Base-by-base conservation (phyloP, 352 stramenopile species). In the Pythium monospermum region DNA sequence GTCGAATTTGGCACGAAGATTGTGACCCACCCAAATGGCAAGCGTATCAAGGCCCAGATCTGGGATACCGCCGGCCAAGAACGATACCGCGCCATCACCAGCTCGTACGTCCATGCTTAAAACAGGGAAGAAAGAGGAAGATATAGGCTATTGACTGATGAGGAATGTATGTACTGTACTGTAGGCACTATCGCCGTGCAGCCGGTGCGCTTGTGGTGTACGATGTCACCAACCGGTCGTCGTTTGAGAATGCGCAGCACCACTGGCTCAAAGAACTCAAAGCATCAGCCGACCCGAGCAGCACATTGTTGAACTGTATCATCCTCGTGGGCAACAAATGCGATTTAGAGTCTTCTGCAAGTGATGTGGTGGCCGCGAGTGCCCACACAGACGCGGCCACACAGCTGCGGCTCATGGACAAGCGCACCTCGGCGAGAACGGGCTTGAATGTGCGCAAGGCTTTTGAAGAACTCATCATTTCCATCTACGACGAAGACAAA, bases 1-100 rank as follows among this genome's bases (percentile, higher is more conserved):
- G 81, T 91, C 26, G 81, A 91, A 55, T 91, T 91, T 46, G 81
- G 76, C 49, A 91, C 81, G 30, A 84, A 87, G 47, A 85, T 88
- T 49, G 64, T 91, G 15, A 68, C 81, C 39, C 78, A 86, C 23
- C 65, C 69, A 6, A 87, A 89, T 46, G 81, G 81, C 36, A 87
- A 83, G 43, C 74, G 81, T 38, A 89, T 91, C 61, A 88, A 88
- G 48, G 78, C 78, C 28, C 80, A 91, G 64, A 89, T 91, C 41
- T 91, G 80, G 80, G 80, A 91, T 53, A 91, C 80, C 45, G 78
- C 78, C 35, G 80, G 80, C 0, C 80, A 91, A 44, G 80, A 91
- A 42, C 69, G 80, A 15, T 89, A 91, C 55, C 77, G 77, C n/a
- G 80, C 80, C 33, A 91, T 91, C 56, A 91, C 80, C 6, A 89